Conservation (phyloP, 257 asterid genomes). For the Nicotiana undulata region DNA sequence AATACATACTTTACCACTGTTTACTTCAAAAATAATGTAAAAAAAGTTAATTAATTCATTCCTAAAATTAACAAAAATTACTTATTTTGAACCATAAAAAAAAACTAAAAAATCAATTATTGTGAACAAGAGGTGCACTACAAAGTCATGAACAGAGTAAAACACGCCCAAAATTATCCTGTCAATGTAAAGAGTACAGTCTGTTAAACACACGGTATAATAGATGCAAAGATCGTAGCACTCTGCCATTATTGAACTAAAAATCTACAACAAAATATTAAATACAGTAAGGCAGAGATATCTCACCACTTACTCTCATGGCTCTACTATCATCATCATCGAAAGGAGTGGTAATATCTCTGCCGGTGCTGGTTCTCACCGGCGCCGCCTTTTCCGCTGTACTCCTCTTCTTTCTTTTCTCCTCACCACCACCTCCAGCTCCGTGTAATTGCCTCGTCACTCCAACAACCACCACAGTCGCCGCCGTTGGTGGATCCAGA, state of each 20-base stretch:
- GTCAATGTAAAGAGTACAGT: background rate
- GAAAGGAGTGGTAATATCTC: constrained; percentile 65
- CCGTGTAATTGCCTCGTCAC: constrained; percentile 49
- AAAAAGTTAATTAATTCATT: no score
- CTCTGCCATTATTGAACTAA: background rate
- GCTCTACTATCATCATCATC: constrained; percentile 29
- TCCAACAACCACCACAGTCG: constrained; percentile 15
- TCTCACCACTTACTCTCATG: constrained; percentile 7
- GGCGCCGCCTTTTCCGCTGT: constrained; percentile 34
- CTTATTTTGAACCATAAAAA: no score
- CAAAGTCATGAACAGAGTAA: no score
- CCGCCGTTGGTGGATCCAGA: background rate
- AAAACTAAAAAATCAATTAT: no score
- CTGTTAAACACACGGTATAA: background rate
- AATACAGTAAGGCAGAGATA: background rate
- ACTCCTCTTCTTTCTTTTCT: constrained; percentile 44
- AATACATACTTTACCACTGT: no score
- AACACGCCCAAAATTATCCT: no score
- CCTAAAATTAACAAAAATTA: no score
- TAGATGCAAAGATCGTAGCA: background rate
- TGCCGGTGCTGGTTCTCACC: constrained; percentile 55
- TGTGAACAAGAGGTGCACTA: no score
- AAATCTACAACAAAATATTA: background rate
- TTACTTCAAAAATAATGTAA: no score
- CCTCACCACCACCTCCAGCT: constrained; percentile 34